Percentiles rank a stretch among this genome's conserved stretches.
phyloP scores from a whole-genome alignment of 192 early-diverging fungal genomes.

The Backusella morwellensis region DNA sequence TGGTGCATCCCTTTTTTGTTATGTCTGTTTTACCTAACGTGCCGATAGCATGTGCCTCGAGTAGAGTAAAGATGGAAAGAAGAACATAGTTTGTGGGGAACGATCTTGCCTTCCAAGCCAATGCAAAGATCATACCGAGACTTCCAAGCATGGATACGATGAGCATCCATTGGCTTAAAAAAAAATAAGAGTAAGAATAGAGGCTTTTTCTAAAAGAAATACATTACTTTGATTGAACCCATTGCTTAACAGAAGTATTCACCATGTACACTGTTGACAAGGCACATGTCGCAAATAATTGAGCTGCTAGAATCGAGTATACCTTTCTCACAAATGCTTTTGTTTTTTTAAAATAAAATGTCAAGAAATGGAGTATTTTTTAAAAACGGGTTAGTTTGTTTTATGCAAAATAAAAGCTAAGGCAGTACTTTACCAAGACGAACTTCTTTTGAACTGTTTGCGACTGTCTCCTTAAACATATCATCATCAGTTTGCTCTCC shows the following conservation, averaged over 20 bases:
- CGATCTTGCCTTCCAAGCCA: constrained; percentile 59
- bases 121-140: constrained; percentile 44
- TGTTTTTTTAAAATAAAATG: not conserved
- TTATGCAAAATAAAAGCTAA: not conserved
- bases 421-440: constrained; percentile 21
- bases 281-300: constrained; percentile 55
- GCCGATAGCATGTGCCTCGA: constrained; percentile 42
- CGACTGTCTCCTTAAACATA: constrained; percentile 30
- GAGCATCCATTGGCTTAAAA: constrained; percentile 52
- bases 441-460: constrained; percentile 28
- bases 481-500: constrained; percentile 17
- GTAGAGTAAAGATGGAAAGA: constrained; percentile 62
- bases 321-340: constrained; percentile 68
- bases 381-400: not conserved
- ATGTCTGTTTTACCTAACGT: constrained; percentile 26
- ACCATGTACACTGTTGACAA: constrained; percentile 59
- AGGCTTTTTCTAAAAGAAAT: not conserved
- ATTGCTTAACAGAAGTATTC: constrained; percentile 44
- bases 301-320: constrained; percentile 64
- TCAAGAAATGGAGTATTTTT: not conserved
- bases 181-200: not conserved
- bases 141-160: constrained; percentile 51
- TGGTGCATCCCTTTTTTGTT: too few relatives aligned
- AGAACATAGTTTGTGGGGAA: constrained; percentile 60
- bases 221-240: constrained; percentile 50